A percentile compares a stretch with the other conserved stretches of the same genome.
These are phyloP conservation scores for Chiua virens DNA, from an alignment of 768 basidiomycete genomes.

Conservation along the genomic window DNA sequence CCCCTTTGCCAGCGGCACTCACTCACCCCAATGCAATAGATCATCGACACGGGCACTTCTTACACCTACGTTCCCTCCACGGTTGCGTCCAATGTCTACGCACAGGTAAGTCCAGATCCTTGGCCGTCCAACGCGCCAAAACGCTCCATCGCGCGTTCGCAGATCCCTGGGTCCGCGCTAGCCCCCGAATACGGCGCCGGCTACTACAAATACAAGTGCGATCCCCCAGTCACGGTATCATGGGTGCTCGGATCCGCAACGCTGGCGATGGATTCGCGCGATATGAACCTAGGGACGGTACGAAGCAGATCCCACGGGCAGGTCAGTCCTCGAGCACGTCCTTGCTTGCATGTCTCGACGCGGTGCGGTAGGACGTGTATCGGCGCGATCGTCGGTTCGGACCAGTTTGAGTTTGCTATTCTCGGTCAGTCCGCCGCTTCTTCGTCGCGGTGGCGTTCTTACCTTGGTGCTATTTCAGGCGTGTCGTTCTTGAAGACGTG, in stretches of 20 bases:
- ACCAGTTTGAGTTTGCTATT: constrained; percentile 4
- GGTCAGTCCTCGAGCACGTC: constrained; percentile 14
- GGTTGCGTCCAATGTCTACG: constrained; percentile 48
- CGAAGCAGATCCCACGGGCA: constrained; percentile 27
- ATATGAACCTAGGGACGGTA: constrained; percentile 58
- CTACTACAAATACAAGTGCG: constrained; percentile 59
- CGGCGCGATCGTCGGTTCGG: constrained; percentile 50
- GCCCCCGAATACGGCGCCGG: constrained; percentile 46
- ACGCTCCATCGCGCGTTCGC: background rate
- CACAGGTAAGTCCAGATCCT: constrained; percentile 28
- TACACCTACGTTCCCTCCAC: constrained; percentile 56
- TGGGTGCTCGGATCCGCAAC: constrained; percentile 45
- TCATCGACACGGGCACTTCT: constrained; percentile 69
- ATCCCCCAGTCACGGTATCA: constrained; percentile 32
- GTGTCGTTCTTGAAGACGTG: constrained; percentile 70
- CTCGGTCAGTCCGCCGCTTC: constrained; percentile 16
- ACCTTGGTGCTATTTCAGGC: constrained; percentile 28
- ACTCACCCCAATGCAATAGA: constrained; percentile 34
- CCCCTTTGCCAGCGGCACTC: background rate
- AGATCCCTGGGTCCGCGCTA: constrained; percentile 51
- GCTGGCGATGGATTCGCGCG: constrained; percentile 43
- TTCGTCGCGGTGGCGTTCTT: too few species aligned
- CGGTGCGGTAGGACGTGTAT: constrained; percentile 40
- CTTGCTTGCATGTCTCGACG: background rate
- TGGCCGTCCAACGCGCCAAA: background rate